Conservation (phyloP, 2,329 filamentous ascomycete genomes). For the Graphilbum sp. region DNA sequence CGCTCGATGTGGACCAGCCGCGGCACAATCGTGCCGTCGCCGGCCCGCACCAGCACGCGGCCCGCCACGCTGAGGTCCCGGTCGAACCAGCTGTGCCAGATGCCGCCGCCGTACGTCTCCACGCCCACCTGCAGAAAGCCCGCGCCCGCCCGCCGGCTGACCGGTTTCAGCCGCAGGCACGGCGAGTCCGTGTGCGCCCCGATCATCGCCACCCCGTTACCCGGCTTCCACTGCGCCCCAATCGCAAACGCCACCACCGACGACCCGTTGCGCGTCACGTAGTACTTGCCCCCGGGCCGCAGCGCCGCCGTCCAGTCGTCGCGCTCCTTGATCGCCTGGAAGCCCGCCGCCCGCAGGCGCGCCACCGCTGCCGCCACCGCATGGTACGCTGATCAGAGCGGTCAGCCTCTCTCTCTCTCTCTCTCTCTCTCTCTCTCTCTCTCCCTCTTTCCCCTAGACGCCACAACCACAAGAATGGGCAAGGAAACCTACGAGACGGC, state of each 20-base stretch:
- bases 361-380: conserved; percentile 66
- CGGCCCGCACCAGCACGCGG: conserved; percentile 58
- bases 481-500: conserved; percentile 71
- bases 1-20: conserved; percentile 81
- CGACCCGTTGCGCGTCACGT: conserved; percentile 82
- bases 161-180: conserved; percentile 80
- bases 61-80: conserved; percentile 84
- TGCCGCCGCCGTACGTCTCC: conserved; percentile 89
- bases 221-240: conserved; percentile 77
- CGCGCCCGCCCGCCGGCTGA: conserved; percentile 72
- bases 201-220: conserved; percentile 82
- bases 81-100: conserved; percentile 99
- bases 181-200: conserved; percentile 94
- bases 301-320: conserved; percentile 73
- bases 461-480: too few relatives aligned
- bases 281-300: conserved; percentile 84
- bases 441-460: too few relatives aligned
- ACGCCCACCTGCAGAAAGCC: conserved; percentile 91
- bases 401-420: background rate
- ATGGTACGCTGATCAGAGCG: conserved; percentile 60
- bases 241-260: conserved; percentile 88
- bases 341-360: conserved; percentile 68
- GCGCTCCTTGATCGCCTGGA: conserved; percentile 75
- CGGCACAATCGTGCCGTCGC: conserved; percentile 58
- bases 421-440: too few relatives aligned